These are phyloP conservation scores for Mediolabrus comicus DNA, from an alignment of 108 stramenopile genomes.

Conservation along the genomic window DNA sequence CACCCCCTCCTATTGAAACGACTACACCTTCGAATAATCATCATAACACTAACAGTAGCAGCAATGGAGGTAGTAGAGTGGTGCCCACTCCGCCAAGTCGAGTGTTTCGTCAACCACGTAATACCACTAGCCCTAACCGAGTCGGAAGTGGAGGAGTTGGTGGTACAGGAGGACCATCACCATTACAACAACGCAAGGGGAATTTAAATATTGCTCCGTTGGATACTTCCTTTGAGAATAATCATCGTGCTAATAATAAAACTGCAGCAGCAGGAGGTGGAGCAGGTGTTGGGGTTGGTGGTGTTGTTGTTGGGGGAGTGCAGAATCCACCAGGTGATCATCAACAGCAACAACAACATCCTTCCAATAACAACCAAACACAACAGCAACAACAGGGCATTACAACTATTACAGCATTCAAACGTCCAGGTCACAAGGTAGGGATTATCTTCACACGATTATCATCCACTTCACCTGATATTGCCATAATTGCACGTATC, in stretches of 20 bases:
- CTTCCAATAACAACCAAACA: neutral
- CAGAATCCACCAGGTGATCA: neutral
- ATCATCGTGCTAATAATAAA: neutral
- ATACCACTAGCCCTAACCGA: neutral
- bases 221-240: slow-evolving; percentile 25
- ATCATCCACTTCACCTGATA: slow-evolving; percentile 20
- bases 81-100: slow-evolving; percentile 15
- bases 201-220: slow-evolving; percentile 35
- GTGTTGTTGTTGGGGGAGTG: neutral
- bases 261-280: neutral
- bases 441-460: slow-evolving; percentile 43
- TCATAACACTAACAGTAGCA: neutral
- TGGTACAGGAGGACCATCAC: slow-evolving; percentile 3
- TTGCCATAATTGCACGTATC: slow-evolving; percentile 33
- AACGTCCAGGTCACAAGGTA: slow-evolving; percentile 44
- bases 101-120: slow-evolving; percentile 1
- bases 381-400: slow-evolving; percentile 21
- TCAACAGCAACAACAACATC: neutral
- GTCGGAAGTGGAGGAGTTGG: neutral
- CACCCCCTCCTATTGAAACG: slow-evolving; percentile 23
- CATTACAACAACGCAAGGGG: slow-evolving; percentile 32
- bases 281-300: neutral
- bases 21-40: neutral
- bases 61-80: neutral
- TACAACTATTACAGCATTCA: slow-evolving; percentile 40